These are phyloP conservation scores for Lophium mytilinum DNA, from an alignment of 495 filamentous ascomycete species.

Conservation along the genomic window DNA sequence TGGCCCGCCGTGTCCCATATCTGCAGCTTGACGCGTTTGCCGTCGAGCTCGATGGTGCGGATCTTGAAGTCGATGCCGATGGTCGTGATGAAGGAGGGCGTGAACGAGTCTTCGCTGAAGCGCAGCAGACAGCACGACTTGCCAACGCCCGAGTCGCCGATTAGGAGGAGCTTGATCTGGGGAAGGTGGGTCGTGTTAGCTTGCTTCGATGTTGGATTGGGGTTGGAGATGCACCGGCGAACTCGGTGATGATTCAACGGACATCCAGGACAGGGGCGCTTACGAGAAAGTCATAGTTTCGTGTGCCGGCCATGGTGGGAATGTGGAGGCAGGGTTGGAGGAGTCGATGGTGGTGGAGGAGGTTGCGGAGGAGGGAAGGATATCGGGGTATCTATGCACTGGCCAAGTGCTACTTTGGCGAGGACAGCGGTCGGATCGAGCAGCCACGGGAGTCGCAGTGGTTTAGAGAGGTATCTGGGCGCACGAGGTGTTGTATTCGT, in stretches of 20 bases:
- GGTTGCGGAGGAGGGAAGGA: conserved; percentile 3
- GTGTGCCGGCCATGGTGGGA: conserved; percentile 78
- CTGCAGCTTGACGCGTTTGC: conserved; percentile 96
- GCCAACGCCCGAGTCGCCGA: conserved; percentile 95
- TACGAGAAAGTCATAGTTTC: conserved; percentile 98
- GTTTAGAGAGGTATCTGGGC: background rate
- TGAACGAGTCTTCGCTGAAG: conserved; percentile 99
- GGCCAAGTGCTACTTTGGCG: background rate
- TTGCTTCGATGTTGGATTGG: background rate
- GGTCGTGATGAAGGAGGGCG: conserved; percentile 96
- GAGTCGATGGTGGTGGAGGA: conserved; percentile 9
- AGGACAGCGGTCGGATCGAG: background rate
- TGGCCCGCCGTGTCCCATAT: conserved; percentile 99
- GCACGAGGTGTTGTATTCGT: background rate
- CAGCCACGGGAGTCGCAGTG: no score
- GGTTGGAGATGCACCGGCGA: background rate
- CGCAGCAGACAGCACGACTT: conserved; percentile 98
- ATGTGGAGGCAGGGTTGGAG: conserved; percentile 12
- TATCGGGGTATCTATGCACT: no score
- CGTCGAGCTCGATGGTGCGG: conserved; percentile 93
- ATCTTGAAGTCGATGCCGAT: conserved; percentile 99
- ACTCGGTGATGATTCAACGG: background rate
- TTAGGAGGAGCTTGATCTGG: conserved; percentile 97
- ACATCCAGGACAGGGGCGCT: conserved; percentile 27
- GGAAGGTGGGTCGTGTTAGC: background rate